A percentile compares a stretch with the other conserved stretches of the same genome.
Conservation (phyloP, 2,329 filamentous ascomycete genomes). For the Colletotrichum orbiculare region DNA sequence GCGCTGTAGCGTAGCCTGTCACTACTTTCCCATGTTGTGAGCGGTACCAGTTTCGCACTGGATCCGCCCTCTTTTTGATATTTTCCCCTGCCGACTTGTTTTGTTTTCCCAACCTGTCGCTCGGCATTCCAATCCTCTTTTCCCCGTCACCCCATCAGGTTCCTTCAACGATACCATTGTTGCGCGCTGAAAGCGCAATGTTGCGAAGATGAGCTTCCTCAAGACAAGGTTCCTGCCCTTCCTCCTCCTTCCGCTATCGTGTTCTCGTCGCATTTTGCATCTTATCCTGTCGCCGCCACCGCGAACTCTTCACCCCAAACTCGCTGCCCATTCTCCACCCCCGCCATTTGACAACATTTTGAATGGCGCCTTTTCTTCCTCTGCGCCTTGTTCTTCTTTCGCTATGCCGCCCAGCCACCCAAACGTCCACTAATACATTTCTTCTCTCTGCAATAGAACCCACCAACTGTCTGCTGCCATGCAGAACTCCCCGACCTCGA, state of each 20-base stretch:
- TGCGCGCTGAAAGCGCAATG: constrained; percentile 46
- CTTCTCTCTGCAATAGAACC: constrained; percentile 55
- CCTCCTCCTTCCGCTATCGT: constrained; percentile 11
- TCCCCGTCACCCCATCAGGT: neutral
- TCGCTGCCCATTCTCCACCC: constrained; percentile 34
- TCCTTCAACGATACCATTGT: constrained; percentile 12
- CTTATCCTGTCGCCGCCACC: constrained; percentile 5
- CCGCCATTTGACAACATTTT: constrained; percentile 26
- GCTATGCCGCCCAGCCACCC: neutral
- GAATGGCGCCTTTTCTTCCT: constrained; percentile 13
- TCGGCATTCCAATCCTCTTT: constrained; percentile 30
- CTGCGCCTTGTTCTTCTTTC: neutral
- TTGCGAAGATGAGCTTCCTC: constrained; percentile 56
- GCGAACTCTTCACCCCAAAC: constrained; percentile 31
- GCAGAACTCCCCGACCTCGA: constrained; percentile 80
- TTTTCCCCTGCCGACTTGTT: constrained; percentile 21
- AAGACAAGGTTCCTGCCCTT: constrained; percentile 52
- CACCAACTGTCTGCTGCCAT: constrained; percentile 64
- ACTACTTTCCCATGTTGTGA: constrained; percentile 36
- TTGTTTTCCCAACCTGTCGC: constrained; percentile 24
- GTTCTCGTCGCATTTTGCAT: constrained; percentile 23
- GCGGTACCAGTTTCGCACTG: constrained; percentile 31
- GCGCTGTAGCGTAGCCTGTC: constrained; percentile 8
- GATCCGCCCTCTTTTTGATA: constrained; percentile 30
- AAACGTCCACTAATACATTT: constrained; percentile 6